Evolutionary conservation across 2,329 filamentous ascomycete species (phyloP).

Genomic region (Scedosporium boydii): DNA sequence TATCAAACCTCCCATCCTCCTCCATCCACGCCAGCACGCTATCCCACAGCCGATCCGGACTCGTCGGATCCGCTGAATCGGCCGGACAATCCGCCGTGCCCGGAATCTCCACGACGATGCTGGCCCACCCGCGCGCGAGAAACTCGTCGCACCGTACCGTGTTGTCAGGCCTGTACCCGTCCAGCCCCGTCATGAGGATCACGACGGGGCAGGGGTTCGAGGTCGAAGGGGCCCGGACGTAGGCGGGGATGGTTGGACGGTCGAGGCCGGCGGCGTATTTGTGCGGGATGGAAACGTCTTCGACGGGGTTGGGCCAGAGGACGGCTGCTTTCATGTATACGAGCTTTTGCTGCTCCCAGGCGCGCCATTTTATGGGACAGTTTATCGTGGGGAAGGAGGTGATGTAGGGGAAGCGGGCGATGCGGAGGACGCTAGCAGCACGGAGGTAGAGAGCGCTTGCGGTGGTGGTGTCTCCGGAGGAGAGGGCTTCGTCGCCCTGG

Average conservation of each 20-base stretch:
- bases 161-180: constrained; percentile 56
- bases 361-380: constrained; percentile 43
- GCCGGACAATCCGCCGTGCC: constrained; percentile 52
- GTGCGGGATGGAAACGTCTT: constrained; percentile 54
- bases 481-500: constrained; percentile 40
- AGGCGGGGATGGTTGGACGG: constrained; percentile 49
- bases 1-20: constrained; percentile 41
- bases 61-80: constrained; percentile 47
- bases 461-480: constrained; percentile 35
- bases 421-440: constrained; percentile 63
- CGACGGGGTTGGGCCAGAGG: constrained; percentile 46
- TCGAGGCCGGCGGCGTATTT: constrained; percentile 38
- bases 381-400: constrained; percentile 26
- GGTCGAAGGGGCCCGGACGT: constrained; percentile 48
- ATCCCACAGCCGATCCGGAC: constrained; percentile 52
- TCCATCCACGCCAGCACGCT: constrained; percentile 53
- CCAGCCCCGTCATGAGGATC: constrained; percentile 50
- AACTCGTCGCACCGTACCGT: constrained; percentile 53
- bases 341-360: constrained; percentile 57
- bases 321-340: constrained; percentile 48
- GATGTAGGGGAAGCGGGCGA: constrained; percentile 59
- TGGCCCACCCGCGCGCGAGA: constrained; percentile 51
- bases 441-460: constrained; percentile 59
- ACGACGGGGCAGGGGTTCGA: constrained; percentile 32
- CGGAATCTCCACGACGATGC: constrained; percentile 47